Conservation (phyloP, 2,329 filamentous ascomycete genomes). For the Penicillium griseofulvum region DNA sequence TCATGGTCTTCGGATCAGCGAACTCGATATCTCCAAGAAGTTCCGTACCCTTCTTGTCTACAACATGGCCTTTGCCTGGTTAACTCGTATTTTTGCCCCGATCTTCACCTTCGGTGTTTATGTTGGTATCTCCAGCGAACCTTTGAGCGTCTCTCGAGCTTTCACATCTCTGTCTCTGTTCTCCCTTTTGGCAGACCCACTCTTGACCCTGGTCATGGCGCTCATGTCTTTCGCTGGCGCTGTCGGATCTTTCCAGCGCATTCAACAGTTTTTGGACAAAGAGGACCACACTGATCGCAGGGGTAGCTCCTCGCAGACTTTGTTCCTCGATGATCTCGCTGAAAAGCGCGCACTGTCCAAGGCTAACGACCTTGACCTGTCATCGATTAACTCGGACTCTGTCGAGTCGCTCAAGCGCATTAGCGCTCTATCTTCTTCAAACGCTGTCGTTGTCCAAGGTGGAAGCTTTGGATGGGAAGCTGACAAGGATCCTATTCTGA, state of each 20-base stretch:
- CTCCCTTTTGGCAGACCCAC: slow-evolving; percentile 47
- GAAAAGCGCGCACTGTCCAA: slow-evolving; percentile 20
- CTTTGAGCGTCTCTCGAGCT: slow-evolving; percentile 43
- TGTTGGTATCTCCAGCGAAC: slow-evolving; percentile 40
- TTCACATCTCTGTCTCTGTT: slow-evolving; percentile 51
- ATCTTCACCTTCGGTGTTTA: slow-evolving; percentile 49
- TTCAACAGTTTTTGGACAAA: slow-evolving; percentile 47
- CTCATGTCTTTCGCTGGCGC: slow-evolving; percentile 46
- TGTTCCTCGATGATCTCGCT: slow-evolving; percentile 19
- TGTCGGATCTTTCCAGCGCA: slow-evolving; percentile 47
- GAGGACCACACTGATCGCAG: slow-evolving; percentile 30
- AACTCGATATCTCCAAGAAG: slow-evolving; percentile 42
- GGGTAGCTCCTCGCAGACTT: slow-evolving; percentile 7
- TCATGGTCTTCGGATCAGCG: slow-evolving; percentile 40
- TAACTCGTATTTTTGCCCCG: slow-evolving; percentile 44
- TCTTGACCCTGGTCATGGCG: slow-evolving; percentile 47
- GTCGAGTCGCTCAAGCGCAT: slow-evolving; percentile 22
- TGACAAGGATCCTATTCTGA: slow-evolving; percentile 42
- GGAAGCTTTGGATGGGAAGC: slow-evolving; percentile 50
- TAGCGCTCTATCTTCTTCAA: slow-evolving; percentile 12
- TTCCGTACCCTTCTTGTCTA: slow-evolving; percentile 45
- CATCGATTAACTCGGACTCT: slow-evolving; percentile 24
- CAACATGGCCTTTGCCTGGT: slow-evolving; percentile 42
- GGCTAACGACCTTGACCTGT: slow-evolving; percentile 23
- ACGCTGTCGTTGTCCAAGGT: slow-evolving; percentile 44